Conservation (phyloP, 768 basidiomycete genomes). For the Amanita brunnescens region DNA sequence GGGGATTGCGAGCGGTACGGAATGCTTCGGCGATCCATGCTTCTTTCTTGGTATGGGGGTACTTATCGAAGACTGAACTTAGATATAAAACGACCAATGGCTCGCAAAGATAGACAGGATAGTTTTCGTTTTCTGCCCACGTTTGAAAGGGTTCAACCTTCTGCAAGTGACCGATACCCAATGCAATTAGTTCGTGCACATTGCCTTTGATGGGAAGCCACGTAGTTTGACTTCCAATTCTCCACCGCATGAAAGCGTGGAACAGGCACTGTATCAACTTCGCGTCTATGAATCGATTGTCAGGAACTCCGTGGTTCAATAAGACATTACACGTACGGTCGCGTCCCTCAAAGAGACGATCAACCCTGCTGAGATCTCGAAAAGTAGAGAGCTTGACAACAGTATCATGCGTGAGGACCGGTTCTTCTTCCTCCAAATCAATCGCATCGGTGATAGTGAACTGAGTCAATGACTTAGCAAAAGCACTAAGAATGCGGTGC, state of each 20-base stretch:
- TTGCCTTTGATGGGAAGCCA: slow-evolving; percentile 7
- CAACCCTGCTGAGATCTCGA: slow-evolving; percentile 7
- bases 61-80: slow-evolving; percentile 9
- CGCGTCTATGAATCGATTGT: slow-evolving; percentile 6
- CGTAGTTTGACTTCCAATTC: slow-evolving; percentile 10
- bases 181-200: slow-evolving; percentile 10
- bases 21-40: slow-evolving; percentile 4
- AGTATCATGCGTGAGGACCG: slow-evolving; percentile 5
- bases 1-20: not conserved
- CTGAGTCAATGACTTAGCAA: slow-evolving; percentile 12
- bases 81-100: slow-evolving; percentile 12
- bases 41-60: slow-evolving; percentile 1
- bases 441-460: slow-evolving; percentile 13
- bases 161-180: slow-evolving; percentile 10
- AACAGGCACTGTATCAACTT: slow-evolving; percentile 10
- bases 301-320: slow-evolving; percentile 5
- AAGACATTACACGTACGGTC: slow-evolving; percentile 6
- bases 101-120: slow-evolving; percentile 11
- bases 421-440: slow-evolving; percentile 12
- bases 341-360: slow-evolving; percentile 9
- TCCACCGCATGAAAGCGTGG: slow-evolving; percentile 12
- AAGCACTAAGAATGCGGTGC: slow-evolving; percentile 13
- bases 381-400: slow-evolving; percentile 6
- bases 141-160: not conserved
- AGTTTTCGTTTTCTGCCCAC: not conserved